A percentile compares a stretch with the other conserved stretches of the same genome.
phyloP scores from a whole-genome alignment of 192 early-diverging fungal genomes.

The Thoreauomyces humboldtii region DNA sequence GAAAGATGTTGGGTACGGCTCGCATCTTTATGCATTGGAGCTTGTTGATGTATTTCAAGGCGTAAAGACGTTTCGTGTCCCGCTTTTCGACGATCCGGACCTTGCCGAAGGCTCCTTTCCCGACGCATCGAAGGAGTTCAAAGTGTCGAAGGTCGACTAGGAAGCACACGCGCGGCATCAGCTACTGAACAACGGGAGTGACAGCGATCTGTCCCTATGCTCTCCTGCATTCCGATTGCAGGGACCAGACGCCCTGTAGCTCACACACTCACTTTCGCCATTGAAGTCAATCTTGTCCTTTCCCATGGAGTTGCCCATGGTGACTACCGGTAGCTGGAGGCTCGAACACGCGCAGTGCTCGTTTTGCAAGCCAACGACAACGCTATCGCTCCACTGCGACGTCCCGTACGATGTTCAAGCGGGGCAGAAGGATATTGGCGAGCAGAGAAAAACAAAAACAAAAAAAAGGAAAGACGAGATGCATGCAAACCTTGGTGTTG shows the following conservation, averaged over 20 bases:
- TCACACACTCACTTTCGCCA: constrained; percentile 22
- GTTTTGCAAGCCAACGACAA: too few species aligned
- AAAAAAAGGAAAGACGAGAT: too few species aligned
- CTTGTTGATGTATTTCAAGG: constrained; percentile 99
- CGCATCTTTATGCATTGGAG: constrained; percentile 79
- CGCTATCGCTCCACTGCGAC: too few species aligned
- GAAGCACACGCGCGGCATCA: background rate
- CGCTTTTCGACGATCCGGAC: constrained; percentile 94
- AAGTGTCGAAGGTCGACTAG: constrained; percentile 86
- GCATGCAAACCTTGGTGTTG: too few species aligned
- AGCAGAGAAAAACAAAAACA: too few species aligned
- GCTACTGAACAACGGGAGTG: background rate
- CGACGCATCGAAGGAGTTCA: constrained; percentile 81
- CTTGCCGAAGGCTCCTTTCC: constrained; percentile 95
- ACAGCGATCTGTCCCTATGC: background rate
- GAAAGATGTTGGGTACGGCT: constrained; percentile 83
- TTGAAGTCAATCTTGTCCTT: constrained; percentile 23
- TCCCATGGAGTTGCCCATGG: constrained; percentile 18
- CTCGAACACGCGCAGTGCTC: too few species aligned
- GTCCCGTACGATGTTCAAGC: too few species aligned
- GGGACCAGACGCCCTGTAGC: background rate
- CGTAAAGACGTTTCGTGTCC: constrained; percentile 72
- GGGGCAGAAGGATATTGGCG: too few species aligned
- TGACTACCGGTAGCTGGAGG: too few species aligned
- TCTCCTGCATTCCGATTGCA: background rate